A percentile compares a stretch with the other conserved stretches of the same genome.
phyloP scores from a whole-genome alignment of 139 green algal species.

The Micromonas pusilla region DNA sequence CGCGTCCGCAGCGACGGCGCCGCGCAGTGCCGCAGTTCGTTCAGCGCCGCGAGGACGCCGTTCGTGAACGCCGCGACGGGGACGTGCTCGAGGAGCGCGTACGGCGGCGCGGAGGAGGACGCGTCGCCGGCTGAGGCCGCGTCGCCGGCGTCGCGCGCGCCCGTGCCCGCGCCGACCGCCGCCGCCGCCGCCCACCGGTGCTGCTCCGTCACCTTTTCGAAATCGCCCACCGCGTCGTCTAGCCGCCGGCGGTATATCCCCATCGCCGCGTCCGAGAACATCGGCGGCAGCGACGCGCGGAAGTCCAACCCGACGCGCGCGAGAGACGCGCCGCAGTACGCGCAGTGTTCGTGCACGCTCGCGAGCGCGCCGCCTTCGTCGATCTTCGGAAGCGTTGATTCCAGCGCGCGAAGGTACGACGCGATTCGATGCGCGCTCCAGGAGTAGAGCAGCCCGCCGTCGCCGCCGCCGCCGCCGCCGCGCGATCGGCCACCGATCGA shows the following conservation, averaged over 20 bases:
- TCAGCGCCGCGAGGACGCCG: slow-evolving; percentile 75
- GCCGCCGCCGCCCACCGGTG: slow-evolving; percentile 83
- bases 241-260: slow-evolving; percentile 32
- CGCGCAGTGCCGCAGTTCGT: slow-evolving; percentile 92
- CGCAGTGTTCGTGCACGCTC: slow-evolving; percentile 86
- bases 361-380: slow-evolving; percentile 54
- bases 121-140: too few species aligned
- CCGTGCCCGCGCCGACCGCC: slow-evolving; percentile 27
- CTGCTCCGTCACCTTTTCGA: slow-evolving; percentile 61
- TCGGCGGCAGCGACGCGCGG: slow-evolving; percentile 65
- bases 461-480: neutral
- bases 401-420: slow-evolving; percentile 38
- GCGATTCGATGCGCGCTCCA: slow-evolving; percentile 42
- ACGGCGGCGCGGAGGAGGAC: slow-evolving; percentile 54
- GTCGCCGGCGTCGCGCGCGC: slow-evolving; percentile 23
- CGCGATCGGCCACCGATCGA: too few species aligned
- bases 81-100: slow-evolving; percentile 76
- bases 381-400: slow-evolving; percentile 36
- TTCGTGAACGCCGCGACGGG: slow-evolving; percentile 88
- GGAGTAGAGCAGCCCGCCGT: slow-evolving; percentile 42
- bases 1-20: slow-evolving; percentile 34
- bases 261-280: slow-evolving; percentile 69
- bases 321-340: slow-evolving; percentile 88
- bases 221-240: slow-evolving; percentile 53
- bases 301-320: slow-evolving; percentile 91